Base-by-base conservation (phyloP, 176 grass and related monocot species). In the sorghum (Sorghum bicolor) region DNA sequence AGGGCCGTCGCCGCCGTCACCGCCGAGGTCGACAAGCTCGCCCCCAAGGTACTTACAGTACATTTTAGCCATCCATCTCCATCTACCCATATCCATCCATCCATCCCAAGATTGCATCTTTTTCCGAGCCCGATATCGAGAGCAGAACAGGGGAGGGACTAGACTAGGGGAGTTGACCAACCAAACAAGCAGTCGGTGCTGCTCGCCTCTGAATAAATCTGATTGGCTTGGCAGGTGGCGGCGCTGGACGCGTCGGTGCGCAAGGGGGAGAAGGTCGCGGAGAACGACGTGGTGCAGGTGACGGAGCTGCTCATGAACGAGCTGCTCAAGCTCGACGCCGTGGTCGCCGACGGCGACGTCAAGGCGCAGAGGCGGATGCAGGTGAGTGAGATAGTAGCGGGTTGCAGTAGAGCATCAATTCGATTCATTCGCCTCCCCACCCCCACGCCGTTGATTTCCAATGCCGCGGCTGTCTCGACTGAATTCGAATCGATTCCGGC, bases 271-370 rank as follows among this genome's bases (percentile, higher is more conserved):
- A 94, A 72, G 53, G 97, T 99, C 26, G 87, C 84, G 26, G 91
- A 96, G 77, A 89, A 84, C 33, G 97, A 94, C 84, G 91, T 99
- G 62, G 72, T 83, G 75, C 88, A 85, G 75, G 74, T 99, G 65
- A 96, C 90, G 64, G 97, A 99, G 81, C 68, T 92, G 84, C 82
- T 99, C 71, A 99, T 99, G 97, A 92, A 92, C 40, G 91, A 96
- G 92, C 90, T 99, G 17, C 82, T 99, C 6, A 99, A 89, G 83
- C 86, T 99, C 37, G 97, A 99, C 79, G 89, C 88, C 68, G 83
- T 99, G 32, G 87, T 84, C 44, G 97, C 78, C 74, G 91, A 96
- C 72, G 93, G 83, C 40, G 88, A 99, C 55, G 87, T 91, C 38
- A 96, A 96, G 84, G 72, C 41, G 19, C 91, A 92, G 85, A 89